Evolutionary conservation across 805 yeast species (phyloP).

Genomic region (Candida caryicola): DNA sequence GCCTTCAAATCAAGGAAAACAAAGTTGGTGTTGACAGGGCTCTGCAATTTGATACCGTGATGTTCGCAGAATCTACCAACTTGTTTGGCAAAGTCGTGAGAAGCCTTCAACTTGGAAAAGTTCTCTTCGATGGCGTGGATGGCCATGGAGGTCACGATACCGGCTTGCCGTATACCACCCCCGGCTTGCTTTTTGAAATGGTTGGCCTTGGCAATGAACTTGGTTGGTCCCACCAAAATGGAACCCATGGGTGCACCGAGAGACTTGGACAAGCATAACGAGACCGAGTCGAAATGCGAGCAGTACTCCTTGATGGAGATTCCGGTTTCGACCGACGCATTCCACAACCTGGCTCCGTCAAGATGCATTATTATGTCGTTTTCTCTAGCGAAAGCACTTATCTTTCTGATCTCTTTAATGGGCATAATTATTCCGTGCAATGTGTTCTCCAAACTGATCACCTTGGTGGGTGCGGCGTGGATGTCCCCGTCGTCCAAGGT

Average conservation of each 20-base stretch:
- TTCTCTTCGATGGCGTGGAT: constrained; percentile 71
- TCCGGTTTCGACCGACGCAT: constrained; percentile 76
- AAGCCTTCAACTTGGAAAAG: constrained; percentile 50
- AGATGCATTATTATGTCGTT: constrained; percentile 66
- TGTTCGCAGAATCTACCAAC: constrained; percentile 52
- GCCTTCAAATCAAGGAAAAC: constrained; percentile 64
- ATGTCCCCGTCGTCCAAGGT: constrained; percentile 76
- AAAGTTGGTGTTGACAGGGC: constrained; percentile 84
- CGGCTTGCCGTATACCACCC: constrained; percentile 90
- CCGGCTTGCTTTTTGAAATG: constrained; percentile 91
- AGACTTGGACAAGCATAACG: constrained; percentile 84
- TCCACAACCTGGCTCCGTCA: constrained; percentile 96
- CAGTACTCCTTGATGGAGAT: constrained; percentile 69
- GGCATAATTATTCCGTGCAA: constrained; percentile 82
- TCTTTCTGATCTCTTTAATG: constrained; percentile 67
- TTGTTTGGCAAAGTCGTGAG: constrained; percentile 52
- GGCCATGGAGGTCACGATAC: constrained; percentile 80
- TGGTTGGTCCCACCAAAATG: constrained; percentile 65
- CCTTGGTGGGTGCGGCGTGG: constrained; percentile 84
- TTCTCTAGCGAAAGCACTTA: constrained; percentile 64
- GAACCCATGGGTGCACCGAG: constrained; percentile 95
- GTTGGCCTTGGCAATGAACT: constrained; percentile 64
- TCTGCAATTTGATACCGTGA: constrained; percentile 55
- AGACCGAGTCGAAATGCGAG: constrained; percentile 78
- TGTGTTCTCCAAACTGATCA: constrained; percentile 85